Conservation (phyloP, 129 eudicot genomes). For the Artemisia tridentata region DNA sequence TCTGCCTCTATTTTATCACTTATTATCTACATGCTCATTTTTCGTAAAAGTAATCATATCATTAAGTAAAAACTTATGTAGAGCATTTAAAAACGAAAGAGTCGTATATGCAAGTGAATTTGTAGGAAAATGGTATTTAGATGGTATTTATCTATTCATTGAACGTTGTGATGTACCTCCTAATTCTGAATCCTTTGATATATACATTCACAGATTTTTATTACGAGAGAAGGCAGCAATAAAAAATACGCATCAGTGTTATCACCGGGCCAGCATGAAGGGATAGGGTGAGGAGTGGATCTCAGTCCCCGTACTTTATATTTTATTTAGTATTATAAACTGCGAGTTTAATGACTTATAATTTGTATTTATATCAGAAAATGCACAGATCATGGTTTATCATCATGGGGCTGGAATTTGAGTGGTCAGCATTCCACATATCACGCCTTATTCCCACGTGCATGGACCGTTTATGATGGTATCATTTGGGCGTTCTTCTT, state of each 20-base stretch:
- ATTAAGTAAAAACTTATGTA: not conserved
- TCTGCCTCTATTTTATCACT: slow-evolving; percentile 30
- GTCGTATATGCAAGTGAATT: slow-evolving; percentile 3
- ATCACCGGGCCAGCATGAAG: slow-evolving; percentile 89
- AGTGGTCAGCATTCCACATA: slow-evolving; percentile 94
- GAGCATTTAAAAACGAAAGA: not conserved
- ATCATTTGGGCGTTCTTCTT: slow-evolving; percentile 18
- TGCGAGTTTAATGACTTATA: not conserved
- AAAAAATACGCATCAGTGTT: slow-evolving; percentile 85
- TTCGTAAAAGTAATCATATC: not conserved
- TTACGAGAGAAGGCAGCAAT: slow-evolving; percentile 79
- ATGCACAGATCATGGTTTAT: slow-evolving; percentile 82
- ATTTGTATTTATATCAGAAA: slow-evolving; percentile 42
- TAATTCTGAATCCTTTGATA: not conserved
- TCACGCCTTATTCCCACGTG: slow-evolving; percentile 93
- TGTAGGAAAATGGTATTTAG: not conserved
- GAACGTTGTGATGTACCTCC: not conserved
- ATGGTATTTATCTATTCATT: not conserved
- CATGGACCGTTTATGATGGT: slow-evolving; percentile 99
- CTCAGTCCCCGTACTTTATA: too few relatives aligned
- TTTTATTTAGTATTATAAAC: not conserved
- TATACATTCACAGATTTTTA: slow-evolving; percentile 58
- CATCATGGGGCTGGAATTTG: slow-evolving; percentile 98
- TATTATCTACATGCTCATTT: not conserved
- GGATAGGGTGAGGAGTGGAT: slow-evolving; percentile 63